phyloP scores from a whole-genome alignment of 2,329 filamentous ascomycete genomes.

The Paecilomyces dactylethromorphus region DNA sequence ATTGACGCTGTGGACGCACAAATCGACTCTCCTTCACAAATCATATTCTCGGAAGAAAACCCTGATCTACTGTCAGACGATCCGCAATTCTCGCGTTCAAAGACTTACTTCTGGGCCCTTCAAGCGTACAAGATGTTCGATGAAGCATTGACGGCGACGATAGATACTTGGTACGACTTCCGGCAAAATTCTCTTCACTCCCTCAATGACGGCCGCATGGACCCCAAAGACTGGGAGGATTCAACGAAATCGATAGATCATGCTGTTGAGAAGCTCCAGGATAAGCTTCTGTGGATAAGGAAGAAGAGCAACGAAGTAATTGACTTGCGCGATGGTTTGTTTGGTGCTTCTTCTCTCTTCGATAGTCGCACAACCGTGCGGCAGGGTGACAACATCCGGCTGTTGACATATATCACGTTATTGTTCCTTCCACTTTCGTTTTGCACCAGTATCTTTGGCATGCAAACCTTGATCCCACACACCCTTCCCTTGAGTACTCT shows the following conservation, averaged over 20 bases:
- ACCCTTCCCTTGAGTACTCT: conserved; percentile 2
- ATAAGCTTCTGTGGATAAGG: conserved; percentile 3
- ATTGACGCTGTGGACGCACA: conserved; percentile 4
- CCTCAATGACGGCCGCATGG: conserved; percentile 3
- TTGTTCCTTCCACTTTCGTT: conserved; percentile 14
- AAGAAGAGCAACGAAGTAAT: conserved; percentile 2
- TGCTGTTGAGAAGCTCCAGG: conserved; percentile 3
- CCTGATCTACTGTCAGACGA: conserved; percentile 5
- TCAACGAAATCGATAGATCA: background rate
- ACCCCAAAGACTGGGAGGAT: conserved; percentile 2
- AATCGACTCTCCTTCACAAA: conserved; percentile 2
- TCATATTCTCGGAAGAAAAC: background rate
- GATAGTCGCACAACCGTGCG: conserved; percentile 13
- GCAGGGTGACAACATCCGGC: conserved; percentile 14
- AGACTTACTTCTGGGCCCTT: conserved; percentile 8
- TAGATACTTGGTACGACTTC: conserved; percentile 5
- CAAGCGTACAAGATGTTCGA: conserved; percentile 7
- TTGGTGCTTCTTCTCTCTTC: conserved; percentile 8
- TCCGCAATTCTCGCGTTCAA: conserved; percentile 5
- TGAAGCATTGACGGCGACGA: conserved; percentile 2
- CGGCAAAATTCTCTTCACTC: conserved; percentile 4
- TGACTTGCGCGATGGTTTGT: conserved; percentile 4
- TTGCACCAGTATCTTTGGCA: conserved; percentile 8
- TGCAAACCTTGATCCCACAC: conserved; percentile 2
- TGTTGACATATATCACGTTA: conserved; percentile 13